Evolutionary conservation across 768 basidiomycete genomes (phyloP), one percentile per base, ranked within the genome.

Genomic region (Trametes punicea): DNA sequence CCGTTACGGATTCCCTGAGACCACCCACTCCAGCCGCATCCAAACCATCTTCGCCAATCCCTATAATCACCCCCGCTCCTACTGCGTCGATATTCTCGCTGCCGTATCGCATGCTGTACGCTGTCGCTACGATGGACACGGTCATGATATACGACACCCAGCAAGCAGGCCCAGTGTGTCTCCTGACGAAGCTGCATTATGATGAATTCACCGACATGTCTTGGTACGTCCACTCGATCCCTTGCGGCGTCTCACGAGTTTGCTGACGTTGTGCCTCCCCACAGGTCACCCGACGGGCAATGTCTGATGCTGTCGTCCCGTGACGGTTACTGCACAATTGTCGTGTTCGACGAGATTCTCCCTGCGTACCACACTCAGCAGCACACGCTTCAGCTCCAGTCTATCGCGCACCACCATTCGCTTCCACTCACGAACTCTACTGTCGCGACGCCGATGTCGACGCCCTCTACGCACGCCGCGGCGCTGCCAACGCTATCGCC

Each of bases 201-300:
- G 93, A 96, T 59, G 93, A 96, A 65, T 98, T 98, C 68, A 98
- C 97, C 6, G 97, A 99, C 73, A 78, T 97, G 72, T 84, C 88
- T 38, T 99, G 97, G 97, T 98, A 65, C 38, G 90, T 77, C n/a
- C n/a, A n/a, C n/a, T n/a, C n/a, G n/a, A n/a, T n/a, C n/a, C n/a
- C n/a, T n/a, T n/a, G n/a, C n/a, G n/a, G n/a, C n/a, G n/a, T n/a
- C n/a, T n/a, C n/a, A n/a, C n/a, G n/a, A n/a, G n/a, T n/a, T n/a
- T n/a, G n/a, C n/a, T n/a, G n/a, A n/a, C n/a, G n/a, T n/a, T n/a
- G n/a, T n/a, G n/a, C n/a, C n/a, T 16, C 9, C 29, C 25, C 29
- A 23, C 65, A 98, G 96, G 96, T 96, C 96, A 1, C 85, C 93
- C 1, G 97, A 98, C 64, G 97, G 97, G 3, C 93, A 97, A 70